Evolutionary conservation across 2,329 filamentous ascomycete genomes (phyloP), one percentile per base, ranked within the genome.

Genomic region (Fusarium pseudograminearum): DNA sequence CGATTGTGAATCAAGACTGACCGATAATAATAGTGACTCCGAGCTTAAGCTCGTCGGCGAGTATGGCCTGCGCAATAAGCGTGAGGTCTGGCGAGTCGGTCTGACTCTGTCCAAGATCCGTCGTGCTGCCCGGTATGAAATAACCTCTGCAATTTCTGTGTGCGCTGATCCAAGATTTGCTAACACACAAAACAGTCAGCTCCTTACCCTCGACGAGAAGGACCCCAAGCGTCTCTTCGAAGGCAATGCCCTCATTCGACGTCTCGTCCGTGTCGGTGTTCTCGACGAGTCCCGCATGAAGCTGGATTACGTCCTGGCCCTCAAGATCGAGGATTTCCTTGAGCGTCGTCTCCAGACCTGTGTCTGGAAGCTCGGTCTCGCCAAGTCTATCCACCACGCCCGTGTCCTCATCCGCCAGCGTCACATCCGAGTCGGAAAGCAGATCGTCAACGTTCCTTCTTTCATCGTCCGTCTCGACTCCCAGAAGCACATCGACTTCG

Each of bases 201-300:
- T 99, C 82, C 92, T 99, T 83, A 99, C 96, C 80, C 93, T 99
- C 83, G 96, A 99, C 82, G 96, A 99, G 90, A 99, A 99, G 89
- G 96, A 99, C 88, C 96, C 96, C 84, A 98, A 98, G 92, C 94
- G 96, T 87, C 94, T 99, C 77, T 99, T 99, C 90, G 96, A 99
- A 90, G 96, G 96, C 86, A 99, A 99, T 86, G 96, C 96, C 83
- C 91, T 99, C 84, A 99, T 99, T 92, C 96, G 96, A 84, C 96
- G 96, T 93, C 94, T 99, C 77, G 96, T 99, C 77, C 96, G 96
- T 84, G 94, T 98, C 83, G 96, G 96, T 93, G 96, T 99, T 81
- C 93, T 99, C 81, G 96, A 99, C 84, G 96, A 99, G 89, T 94
- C 94, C 83, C 96, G 96, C 90, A 99, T 99, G 96, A 99, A 98